Evolutionary conservation across 2,329 filamentous ascomycete species (phyloP), one percentile per base, ranked within the genome.

Genomic region (Davidsoniella neocaledoniae): DNA sequence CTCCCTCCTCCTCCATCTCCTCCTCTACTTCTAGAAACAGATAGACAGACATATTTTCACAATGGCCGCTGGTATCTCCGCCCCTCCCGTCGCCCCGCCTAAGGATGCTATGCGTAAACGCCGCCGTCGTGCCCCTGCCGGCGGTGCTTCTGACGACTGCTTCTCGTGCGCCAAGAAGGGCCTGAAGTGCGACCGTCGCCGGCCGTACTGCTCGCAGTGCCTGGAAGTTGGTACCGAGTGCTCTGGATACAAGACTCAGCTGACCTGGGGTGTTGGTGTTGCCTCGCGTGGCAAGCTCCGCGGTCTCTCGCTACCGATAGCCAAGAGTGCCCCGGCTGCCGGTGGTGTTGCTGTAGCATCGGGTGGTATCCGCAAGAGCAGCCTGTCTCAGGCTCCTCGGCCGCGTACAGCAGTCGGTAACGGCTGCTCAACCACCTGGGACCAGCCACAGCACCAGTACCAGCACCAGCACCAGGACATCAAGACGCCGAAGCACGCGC

Each of bases 261-360:
- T 96, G 65, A 96, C 90, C 43, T 96, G 90, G 90, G 87, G 87
- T 40, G 86, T 95, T 44, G 90, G 90, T 47, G 90, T 96, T 53
- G 90, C 90, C 51, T 95, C 88, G 66, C 81, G 90, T 60, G 90
- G 90, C 61, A 96, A 96, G 70, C 78, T 96, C 55, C 79, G 90
- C 54, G 90, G 90, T 38, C 72, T 95, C 57, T 88, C 88, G 51
- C 70, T 94, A 52, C 77, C 77, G 52, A 73, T 81, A 54, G 77
- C 76, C 50, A 79, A 78, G 61, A 66, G 74, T 8, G 71, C 17
- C 5, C 37, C 38, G 5, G 46, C 23, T 21, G 26, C 26, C 26
- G 21, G 16, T 36, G 39, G 25, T 8, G 4, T 36, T 5, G 19
- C 33, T n/a, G 12, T 19, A 12, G 45, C 33, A 8, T 23, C 76